These are phyloP conservation scores for Knoxia roxburghii DNA, from an alignment of 257 asterid species.

Conservation along the genomic window DNA sequence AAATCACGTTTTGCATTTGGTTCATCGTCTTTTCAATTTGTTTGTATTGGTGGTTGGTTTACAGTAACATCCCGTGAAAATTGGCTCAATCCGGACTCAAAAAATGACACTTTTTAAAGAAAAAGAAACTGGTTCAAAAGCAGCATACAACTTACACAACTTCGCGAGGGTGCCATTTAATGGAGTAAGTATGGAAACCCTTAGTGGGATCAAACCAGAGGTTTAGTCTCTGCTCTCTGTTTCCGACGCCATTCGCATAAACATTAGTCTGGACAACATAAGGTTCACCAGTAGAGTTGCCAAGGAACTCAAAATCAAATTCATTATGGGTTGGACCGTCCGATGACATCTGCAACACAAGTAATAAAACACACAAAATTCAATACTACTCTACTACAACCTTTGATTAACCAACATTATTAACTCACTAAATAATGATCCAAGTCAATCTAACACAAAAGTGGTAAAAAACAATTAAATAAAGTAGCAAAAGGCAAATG, in stretches of 20 bases:
- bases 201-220: constrained; percentile 90
- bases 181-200: constrained; percentile 71
- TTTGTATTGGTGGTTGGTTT: not conserved
- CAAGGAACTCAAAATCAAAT: constrained; percentile 85
- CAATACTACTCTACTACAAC: too few species aligned
- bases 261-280: constrained; percentile 78
- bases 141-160: constrained; percentile 85
- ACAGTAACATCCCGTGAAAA: not conserved
- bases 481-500: not conserved
- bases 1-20: not conserved
- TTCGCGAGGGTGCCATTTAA: constrained; percentile 71
- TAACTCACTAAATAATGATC: not conserved
- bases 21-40: not conserved
- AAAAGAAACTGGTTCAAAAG: not conserved
- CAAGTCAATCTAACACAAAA: not conserved
- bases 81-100: not conserved
- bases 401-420: not conserved
- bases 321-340: constrained; percentile 77
- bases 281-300: constrained; percentile 82
- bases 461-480: not conserved
- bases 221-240: constrained; percentile 76
- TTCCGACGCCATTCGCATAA: constrained; percentile 76
- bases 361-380: too few species aligned
- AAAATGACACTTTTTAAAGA: not conserved
- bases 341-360: constrained; percentile 72